A percentile compares a stretch with the other conserved stretches of the same genome.
Evolutionary conservation across 73 alveolate genomes (phyloP).

Genomic region (Paramecium tetraurelia): DNA sequence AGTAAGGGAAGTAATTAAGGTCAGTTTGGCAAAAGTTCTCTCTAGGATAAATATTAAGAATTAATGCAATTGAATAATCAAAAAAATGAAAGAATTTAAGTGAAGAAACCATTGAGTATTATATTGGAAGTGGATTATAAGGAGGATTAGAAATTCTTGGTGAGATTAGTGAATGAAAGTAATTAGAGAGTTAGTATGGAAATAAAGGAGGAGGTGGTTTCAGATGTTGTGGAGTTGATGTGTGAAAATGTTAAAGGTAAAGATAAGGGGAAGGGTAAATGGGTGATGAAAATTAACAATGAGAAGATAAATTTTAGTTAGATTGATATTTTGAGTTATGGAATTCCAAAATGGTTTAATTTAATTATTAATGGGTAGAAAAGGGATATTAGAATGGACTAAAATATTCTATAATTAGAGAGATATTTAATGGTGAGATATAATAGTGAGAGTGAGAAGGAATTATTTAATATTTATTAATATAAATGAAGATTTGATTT

Average conservation of each 20-base stretch:
- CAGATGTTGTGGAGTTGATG: not conserved
- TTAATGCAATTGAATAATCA: not conserved
- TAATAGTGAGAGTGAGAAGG: not conserved
- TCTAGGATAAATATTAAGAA: not conserved
- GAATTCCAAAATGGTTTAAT: not conserved
- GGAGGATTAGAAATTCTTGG: not conserved
- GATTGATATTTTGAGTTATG: not conserved
- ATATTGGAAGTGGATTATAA: not conserved
- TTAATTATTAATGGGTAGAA: not conserved
- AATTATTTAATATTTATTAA: not conserved
- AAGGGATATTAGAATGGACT: not conserved
- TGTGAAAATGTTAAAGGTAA: not conserved
- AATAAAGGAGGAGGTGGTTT: not conserved
- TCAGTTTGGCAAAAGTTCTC: not conserved
- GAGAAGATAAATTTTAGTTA: not conserved
- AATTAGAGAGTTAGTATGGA: not conserved
- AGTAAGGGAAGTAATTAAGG: not conserved
- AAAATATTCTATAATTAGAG: not conserved
- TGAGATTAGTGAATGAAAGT: not conserved
- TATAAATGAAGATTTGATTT: not conserved
- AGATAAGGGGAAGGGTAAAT: not conserved
- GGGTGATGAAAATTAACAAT: not conserved
- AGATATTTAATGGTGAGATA: not conserved
- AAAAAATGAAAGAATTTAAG: not conserved
- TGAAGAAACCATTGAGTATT: not conserved